These are phyloP conservation scores for Colletotrichum magnum DNA, from an alignment of 2,329 filamentous ascomycete genomes.

Conservation along the genomic window DNA sequence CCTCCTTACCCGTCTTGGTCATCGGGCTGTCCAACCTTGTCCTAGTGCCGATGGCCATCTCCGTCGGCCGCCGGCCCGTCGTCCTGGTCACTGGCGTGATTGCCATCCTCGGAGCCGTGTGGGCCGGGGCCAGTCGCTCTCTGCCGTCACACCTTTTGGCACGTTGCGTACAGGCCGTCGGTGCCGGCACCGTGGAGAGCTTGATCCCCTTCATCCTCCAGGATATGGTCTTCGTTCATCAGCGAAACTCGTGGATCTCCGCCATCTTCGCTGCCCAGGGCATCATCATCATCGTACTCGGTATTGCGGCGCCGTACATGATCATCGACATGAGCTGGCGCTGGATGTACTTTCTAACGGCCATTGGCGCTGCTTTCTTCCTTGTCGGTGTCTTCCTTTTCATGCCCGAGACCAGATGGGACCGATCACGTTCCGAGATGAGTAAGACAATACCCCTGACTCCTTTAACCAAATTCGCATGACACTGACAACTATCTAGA, in stretches of 20 bases:
- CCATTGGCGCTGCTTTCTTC: slow-evolving; percentile 44
- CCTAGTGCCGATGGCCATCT: slow-evolving; percentile 52
- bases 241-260: slow-evolving; percentile 52
- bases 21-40: slow-evolving; percentile 52
- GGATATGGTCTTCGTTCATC: slow-evolving; percentile 55
- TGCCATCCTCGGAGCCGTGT: slow-evolving; percentile 51
- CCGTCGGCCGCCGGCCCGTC: slow-evolving; percentile 52
- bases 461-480: background rate
- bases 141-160: slow-evolving; percentile 49
- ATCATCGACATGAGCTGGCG: slow-evolving; percentile 51
- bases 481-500: slow-evolving; percentile 32
- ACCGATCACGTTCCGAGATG: slow-evolving; percentile 48
- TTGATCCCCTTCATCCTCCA: slow-evolving; percentile 54
- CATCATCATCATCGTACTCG: slow-evolving; percentile 47
- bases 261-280: slow-evolving; percentile 48
- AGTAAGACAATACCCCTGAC: slow-evolving; percentile 30
- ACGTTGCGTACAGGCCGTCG: slow-evolving; percentile 51
- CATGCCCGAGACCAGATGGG: slow-evolving; percentile 53
- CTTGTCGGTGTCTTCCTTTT: slow-evolving; percentile 49
- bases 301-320: slow-evolving; percentile 48
- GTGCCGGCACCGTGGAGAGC: slow-evolving; percentile 52
- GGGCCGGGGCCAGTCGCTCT: slow-evolving; percentile 50
- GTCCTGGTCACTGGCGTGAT: slow-evolving; percentile 49
- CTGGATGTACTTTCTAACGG: slow-evolving; percentile 52
- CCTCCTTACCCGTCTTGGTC: no score